Base-by-base conservation (phyloP, 1,284 basidiomycete genomes). In the Trametes versicolor region DNA sequence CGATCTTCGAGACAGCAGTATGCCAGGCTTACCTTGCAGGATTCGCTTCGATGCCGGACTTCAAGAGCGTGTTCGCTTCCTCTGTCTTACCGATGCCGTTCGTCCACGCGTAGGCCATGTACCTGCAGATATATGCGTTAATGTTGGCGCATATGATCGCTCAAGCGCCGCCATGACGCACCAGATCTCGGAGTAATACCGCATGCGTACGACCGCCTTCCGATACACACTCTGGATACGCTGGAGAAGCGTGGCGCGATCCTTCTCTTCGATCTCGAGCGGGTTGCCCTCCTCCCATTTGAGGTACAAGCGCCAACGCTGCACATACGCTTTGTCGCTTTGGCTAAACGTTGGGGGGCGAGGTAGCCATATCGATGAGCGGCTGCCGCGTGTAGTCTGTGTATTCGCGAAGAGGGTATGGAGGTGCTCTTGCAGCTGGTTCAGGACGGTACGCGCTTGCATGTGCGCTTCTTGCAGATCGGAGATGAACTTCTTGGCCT, bases 211-310 rank as follows among this genome's bases (percentile, higher is more conserved):
- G 68, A 94, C 82, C 1, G 94, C 95, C 79, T 97, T 96, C 66
- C 91, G 86, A 77, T 98, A 96, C 2, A 96, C 94, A 53, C 90
- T 89, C 68, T 91, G 87, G 8, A 98, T 84, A 36, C 97, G 87
- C 21, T 83, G 83, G 55, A 91, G 84, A 39, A 97, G 77, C 6
- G 84, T 83, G 2, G 81, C 77, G 58, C 86, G 83, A 69, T 99
- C 96, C 69, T 88, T 86, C 60, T 98, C 97, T 67, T 97, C 95
- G 60, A 98, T 87, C 75, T 96, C 93, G 47, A 98, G 83, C 1
- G 97, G 98, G 74, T 99, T 99, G 69, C 86, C 85, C 76, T 98
- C 95, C 79, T 99, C 98, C 94, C 95, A 99, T 73, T 95, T 94
- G 57, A 99, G 80, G 76, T 98, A 99, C 2, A 86, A 83, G 72